phyloP scores from a whole-genome alignment of 2,329 filamentous ascomycete species.

The Cercospora zeae-maydis region DNA sequence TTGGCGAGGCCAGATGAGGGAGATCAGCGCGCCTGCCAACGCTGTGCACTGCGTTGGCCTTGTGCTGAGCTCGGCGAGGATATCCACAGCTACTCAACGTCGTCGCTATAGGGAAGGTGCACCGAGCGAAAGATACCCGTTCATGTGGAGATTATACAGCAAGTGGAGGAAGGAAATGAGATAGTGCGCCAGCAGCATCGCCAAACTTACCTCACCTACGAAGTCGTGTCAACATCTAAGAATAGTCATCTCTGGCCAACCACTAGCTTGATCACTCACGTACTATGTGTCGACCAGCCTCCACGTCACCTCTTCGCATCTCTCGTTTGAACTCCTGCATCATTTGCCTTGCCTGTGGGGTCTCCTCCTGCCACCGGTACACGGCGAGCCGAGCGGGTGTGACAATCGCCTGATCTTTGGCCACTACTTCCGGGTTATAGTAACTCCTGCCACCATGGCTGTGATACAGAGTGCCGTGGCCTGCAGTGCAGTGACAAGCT shows the following conservation, averaged over 20 bases:
- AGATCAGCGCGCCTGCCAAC: neutral
- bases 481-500: neutral
- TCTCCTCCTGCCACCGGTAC: slow-evolving; percentile 7
- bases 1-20: neutral
- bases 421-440: neutral
- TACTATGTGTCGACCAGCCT: neutral
- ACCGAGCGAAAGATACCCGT: neutral
- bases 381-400: slow-evolving; percentile 1
- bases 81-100: neutral
- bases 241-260: neutral
- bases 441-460: neutral
- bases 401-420: neutral
- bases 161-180: neutral
- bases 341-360: neutral
- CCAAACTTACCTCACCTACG: neutral
- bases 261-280: neutral
- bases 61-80: neutral
- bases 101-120: neutral
- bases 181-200: neutral
- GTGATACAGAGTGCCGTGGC: neutral
- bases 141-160: neutral
- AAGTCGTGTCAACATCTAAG: neutral
- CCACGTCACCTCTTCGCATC: neutral
- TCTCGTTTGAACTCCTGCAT: neutral
- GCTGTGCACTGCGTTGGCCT: neutral